phyloP scores from a whole-genome alignment of 805 yeast genomes.

The Wickerhamiella domercqiae region DNA sequence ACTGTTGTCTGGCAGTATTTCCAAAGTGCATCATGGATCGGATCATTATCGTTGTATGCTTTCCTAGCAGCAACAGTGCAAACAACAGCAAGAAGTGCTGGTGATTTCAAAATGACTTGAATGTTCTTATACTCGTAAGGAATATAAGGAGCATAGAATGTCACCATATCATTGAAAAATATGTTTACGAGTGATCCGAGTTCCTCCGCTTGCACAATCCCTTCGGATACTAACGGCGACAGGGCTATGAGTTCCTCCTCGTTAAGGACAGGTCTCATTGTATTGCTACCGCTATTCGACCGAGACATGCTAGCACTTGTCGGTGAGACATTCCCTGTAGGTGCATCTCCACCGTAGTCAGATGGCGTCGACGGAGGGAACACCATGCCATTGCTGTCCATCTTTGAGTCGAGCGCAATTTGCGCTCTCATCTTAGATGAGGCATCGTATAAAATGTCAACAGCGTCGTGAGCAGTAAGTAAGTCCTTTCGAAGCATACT shows the following conservation, averaged over 20 bases:
- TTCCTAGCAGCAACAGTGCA: constrained; percentile 7
- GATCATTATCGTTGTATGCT: constrained; percentile 1
- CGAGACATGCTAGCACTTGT: too few relatives aligned
- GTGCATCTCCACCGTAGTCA: background rate
- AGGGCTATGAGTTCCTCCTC: background rate
- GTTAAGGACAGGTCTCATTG: too few relatives aligned
- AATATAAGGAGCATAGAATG: constrained; percentile 6
- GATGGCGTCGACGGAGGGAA: background rate
- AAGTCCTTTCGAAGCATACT: constrained; percentile 2
- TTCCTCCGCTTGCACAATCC: constrained; percentile 5
- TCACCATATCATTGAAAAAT: constrained; percentile 7
- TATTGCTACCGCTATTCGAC: background rate
- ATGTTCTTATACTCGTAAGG: constrained; percentile 8
- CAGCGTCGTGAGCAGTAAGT: constrained; percentile 3
- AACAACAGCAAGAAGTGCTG: constrained; percentile 7
- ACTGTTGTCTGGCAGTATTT: constrained; percentile 4
- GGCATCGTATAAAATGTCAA: constrained; percentile 3
- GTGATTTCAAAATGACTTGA: constrained; percentile 4
- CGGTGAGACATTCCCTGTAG: constrained; percentile 37
- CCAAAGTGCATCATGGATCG: constrained; percentile 6
- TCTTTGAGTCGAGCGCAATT: background rate
- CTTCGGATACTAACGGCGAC: constrained; percentile 6
- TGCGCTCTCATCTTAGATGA: background rate
- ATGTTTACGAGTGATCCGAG: constrained; percentile 2
- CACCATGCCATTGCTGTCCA: too few relatives aligned